Conservation (phyloP, 768 basidiomycete genomes). For the Gloeopeniophorella convolvens region DNA sequence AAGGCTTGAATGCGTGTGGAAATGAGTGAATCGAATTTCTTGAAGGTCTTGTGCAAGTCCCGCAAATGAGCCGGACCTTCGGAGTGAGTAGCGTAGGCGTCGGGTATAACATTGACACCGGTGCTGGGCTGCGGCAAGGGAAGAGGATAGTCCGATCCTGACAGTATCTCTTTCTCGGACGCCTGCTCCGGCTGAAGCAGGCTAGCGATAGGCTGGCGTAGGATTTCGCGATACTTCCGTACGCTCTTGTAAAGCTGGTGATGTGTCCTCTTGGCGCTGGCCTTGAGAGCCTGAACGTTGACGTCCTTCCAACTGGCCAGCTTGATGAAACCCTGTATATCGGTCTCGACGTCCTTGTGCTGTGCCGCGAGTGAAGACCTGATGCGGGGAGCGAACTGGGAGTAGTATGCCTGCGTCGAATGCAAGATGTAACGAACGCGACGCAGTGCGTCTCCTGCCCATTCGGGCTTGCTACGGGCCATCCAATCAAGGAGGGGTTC, state of each 20-base stretch:
- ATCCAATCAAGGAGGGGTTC: conserved; percentile 41
- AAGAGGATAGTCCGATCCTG: not conserved
- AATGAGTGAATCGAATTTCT: conserved; percentile 43
- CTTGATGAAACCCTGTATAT: conserved; percentile 81
- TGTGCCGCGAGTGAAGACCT: conserved; percentile 45
- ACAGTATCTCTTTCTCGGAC: not conserved
- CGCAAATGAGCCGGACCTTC: conserved; percentile 34
- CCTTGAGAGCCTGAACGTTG: conserved; percentile 88
- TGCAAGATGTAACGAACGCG: conserved; percentile 55
- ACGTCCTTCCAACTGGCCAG: conserved; percentile 98
- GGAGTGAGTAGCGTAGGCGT: not conserved
- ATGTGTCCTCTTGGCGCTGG: conserved; percentile 87
- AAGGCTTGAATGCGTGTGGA: conserved; percentile 35
- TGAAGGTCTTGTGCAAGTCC: conserved; percentile 45
- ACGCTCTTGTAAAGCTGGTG: conserved; percentile 86
- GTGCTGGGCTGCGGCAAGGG: not conserved
- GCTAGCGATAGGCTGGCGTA: conserved; percentile 63
- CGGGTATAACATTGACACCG: not conserved
- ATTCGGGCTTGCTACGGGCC: conserved; percentile 27
- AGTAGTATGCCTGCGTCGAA: conserved; percentile 55
- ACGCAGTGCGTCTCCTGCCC: conserved; percentile 32
- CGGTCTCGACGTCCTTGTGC: conserved; percentile 62
- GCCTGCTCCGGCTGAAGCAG: conserved; percentile 26
- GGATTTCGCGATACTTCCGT: conserved; percentile 83
- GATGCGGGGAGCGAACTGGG: conserved; percentile 49